These are phyloP conservation scores for Penicillium digitatum DNA, from an alignment of 2,329 filamentous ascomycete species.

Conservation along the genomic window DNA sequence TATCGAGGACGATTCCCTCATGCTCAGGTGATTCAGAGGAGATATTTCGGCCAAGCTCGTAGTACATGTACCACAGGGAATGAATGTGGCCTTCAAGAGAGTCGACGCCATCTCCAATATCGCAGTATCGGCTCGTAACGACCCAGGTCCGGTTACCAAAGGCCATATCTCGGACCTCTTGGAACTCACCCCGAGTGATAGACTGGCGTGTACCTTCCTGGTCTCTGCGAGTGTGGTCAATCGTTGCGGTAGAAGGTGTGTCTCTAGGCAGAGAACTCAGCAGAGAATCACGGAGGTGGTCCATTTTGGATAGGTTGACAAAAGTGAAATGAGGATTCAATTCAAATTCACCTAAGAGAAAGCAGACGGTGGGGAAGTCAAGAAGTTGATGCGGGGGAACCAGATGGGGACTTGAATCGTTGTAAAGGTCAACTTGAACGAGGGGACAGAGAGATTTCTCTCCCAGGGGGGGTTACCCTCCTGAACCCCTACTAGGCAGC, in stretches of 20 bases:
- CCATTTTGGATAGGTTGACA: constrained; percentile 1
- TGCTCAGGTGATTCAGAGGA: constrained; percentile 18
- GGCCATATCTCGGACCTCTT: constrained; percentile 8
- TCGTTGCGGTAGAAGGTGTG: neutral
- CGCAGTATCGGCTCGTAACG: constrained; percentile 15
- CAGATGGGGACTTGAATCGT: neutral
- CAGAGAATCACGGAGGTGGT: constrained; percentile 15
- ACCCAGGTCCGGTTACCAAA: constrained; percentile 16
- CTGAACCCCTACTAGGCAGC: neutral
- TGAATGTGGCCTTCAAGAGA: constrained; percentile 17
- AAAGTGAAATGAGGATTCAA: neutral
- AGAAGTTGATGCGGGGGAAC: neutral
- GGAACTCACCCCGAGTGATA: constrained; percentile 4
- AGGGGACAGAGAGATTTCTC: neutral
- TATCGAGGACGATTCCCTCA: constrained; percentile 22
- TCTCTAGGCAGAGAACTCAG: constrained; percentile 14
- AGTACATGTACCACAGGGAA: constrained; percentile 25
- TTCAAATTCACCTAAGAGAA: neutral
- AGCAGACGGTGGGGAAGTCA: neutral
- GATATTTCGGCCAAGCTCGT: constrained; percentile 15
- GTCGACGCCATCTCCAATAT: constrained; percentile 17
- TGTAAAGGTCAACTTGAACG: neutral
- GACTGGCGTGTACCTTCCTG: neutral
- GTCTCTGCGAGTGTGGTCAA: neutral
- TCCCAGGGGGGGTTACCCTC: neutral